These are phyloP conservation scores for Oemleria cerasiformis DNA, from an alignment of 306 rosid species.

Conservation along the genomic window DNA sequence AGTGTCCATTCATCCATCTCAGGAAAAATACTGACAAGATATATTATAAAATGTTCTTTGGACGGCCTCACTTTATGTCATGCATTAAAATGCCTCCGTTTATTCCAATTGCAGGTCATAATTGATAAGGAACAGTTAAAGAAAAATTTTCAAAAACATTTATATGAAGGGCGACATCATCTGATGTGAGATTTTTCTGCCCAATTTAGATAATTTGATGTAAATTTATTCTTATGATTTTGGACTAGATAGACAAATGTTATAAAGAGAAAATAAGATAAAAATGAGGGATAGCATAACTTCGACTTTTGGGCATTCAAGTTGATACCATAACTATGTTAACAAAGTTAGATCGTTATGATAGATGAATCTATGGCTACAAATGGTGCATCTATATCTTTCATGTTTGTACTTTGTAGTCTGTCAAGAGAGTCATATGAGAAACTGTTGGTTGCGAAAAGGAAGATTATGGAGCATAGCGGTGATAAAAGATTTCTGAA, in stretches of 20 bases:
- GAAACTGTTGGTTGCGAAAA: slow-evolving; percentile 52
- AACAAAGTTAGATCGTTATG: background rate
- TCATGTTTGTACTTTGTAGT: slow-evolving; percentile 42
- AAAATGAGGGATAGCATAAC: background rate
- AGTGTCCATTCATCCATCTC: no score
- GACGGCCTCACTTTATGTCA: background rate
- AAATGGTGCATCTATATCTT: background rate
- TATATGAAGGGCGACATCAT: slow-evolving; percentile 50
- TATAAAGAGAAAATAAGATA: background rate
- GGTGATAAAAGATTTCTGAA: slow-evolving; percentile 48
- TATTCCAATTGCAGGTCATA: slow-evolving; percentile 63
- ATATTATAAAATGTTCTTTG: background rate
- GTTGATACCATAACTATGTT: background rate
- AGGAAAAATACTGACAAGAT: background rate
- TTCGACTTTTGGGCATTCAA: background rate
- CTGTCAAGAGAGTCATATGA: slow-evolving; percentile 61
- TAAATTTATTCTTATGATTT: slow-evolving; percentile 5
- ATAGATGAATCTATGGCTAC: background rate
- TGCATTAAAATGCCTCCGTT: background rate
- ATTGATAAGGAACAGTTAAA: slow-evolving; percentile 78
- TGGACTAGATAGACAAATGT: background rate
- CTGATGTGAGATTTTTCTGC: slow-evolving; percentile 52
- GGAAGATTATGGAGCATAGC: slow-evolving; percentile 56
- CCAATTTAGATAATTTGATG: background rate
- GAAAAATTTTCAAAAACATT: slow-evolving; percentile 59